These are phyloP conservation scores for Cymodocea nodosa DNA, from an alignment of 116 monocot species.

Conservation along the genomic window DNA sequence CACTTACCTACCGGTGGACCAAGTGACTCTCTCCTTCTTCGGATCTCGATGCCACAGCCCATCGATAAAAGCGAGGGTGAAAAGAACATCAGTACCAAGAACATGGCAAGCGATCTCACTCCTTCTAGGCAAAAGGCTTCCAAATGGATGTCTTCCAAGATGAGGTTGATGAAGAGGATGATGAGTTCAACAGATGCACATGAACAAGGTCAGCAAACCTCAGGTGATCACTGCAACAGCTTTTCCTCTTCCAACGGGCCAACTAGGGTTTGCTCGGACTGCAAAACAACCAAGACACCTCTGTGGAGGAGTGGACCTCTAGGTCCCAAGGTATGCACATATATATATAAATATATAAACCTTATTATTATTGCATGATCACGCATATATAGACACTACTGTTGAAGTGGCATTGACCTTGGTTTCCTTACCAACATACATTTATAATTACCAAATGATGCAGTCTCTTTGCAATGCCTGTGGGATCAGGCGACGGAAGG, in stretches of 20 bases:
- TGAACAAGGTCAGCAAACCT: background rate
- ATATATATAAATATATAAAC: background rate
- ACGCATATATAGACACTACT: no score
- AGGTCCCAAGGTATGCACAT: conserved; percentile 53
- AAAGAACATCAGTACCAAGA: background rate
- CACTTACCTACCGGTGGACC: background rate
- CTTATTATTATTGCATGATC: no score
- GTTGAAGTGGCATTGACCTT: background rate
- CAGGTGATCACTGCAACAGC: conserved; percentile 1
- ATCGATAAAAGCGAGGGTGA: background rate
- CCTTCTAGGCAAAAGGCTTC: background rate
- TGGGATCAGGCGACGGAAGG: conserved; percentile 71
- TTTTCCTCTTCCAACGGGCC: conserved; percentile 5
- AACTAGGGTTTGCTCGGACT: conserved; percentile 44
- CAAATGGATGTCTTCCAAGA: conserved; percentile 54
- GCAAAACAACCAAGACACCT: conserved; percentile 74
- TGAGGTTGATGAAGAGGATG: conserved; percentile 51
- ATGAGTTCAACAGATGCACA: conserved; percentile 14
- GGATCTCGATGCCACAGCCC: background rate
- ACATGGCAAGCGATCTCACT: background rate
- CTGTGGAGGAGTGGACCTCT: conserved; percentile 72
- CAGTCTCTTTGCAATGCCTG: conserved; percentile 91
- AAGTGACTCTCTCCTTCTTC: conserved; percentile 1
- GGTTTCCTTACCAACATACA: background rate
- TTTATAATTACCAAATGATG: conserved; percentile 1